Evolutionary conservation across 2,329 filamentous ascomycete species (phyloP), one percentile per base, ranked within the genome.

Genomic region (Pyrenochaeta sp.): DNA sequence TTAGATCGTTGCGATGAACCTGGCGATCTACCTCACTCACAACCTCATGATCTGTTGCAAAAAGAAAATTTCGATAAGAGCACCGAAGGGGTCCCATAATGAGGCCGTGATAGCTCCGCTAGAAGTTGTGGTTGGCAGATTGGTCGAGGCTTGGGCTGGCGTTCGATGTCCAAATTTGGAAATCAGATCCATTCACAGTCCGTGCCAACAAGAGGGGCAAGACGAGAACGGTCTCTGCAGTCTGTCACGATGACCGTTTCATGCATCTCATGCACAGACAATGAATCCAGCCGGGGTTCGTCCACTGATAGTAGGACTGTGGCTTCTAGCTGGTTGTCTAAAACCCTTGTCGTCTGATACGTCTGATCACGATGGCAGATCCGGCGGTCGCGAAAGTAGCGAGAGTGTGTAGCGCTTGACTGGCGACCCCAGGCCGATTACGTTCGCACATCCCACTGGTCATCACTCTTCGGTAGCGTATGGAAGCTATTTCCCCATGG

Each of bases 401-500:
- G 50, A 48, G 23, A 41, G 50, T 52, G 45, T 58, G 57, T 69
- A 45, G 64, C 63, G 61, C 58, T 57, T 63, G 61, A 61, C 50
- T 50, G 45, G 53, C 54, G 51, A 40, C 51, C 51, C 56, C 54
- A 55, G 51, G 32, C 51, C 42, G 64, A 69, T 69, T 69, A 69
- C 66, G 66, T 68, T 60, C 52, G 36, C 32, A 42, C 61, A 47
- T 59, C 35, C 53, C 54, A 68, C 61, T 67, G 64, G 63, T 51
- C 47, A 61, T 61, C 51, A 37, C 44, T 55, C 32, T 37, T 37
- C 32, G 45, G 56, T 45, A 57, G 37, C 49, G 48, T 54, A 67
- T 67, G 66, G 66, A 69, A 66, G 63, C 54, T 54, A 63, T 67
- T 61, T 60, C 66, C 66, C 63, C 63, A 67, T 68, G 58, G 57